Evolutionary conservation across 345 rosid species (phyloP).

Genomic region (Gossypium raimondii): DNA sequence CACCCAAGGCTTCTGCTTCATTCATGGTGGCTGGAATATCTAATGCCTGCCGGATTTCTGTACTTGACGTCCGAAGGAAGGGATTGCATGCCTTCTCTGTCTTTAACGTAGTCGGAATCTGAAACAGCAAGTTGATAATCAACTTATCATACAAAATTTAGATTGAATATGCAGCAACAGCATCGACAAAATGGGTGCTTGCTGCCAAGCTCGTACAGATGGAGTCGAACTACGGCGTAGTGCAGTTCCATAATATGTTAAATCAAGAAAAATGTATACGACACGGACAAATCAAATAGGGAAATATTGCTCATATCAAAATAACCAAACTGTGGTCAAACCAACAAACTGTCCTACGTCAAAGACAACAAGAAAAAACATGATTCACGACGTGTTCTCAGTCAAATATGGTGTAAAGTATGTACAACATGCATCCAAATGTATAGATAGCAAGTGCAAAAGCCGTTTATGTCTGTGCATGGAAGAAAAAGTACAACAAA

Average conservation of each 20-base stretch:
- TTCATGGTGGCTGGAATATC: slow-evolving; percentile 53
- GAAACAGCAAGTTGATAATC: neutral
- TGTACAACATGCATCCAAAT: neutral
- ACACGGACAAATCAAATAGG: neutral
- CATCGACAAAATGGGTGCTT: neutral
- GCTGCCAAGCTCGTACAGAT: neutral
- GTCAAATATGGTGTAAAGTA: neutral
- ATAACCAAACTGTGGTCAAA: neutral
- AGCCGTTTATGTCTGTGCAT: neutral
- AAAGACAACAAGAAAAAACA: neutral
- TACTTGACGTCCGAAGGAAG: slow-evolving; percentile 70
- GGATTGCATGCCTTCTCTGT: slow-evolving; percentile 88
- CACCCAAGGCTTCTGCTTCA: slow-evolving; percentile 67
- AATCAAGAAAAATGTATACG: neutral
- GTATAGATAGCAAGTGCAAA: neutral
- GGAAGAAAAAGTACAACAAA: neutral
- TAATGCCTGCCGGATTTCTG: slow-evolving; percentile 59
- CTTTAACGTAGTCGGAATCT: slow-evolving; percentile 83
- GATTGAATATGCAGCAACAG: neutral
- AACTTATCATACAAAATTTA: neutral
- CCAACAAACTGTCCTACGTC: neutral
- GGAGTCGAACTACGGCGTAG: neutral
- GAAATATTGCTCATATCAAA: neutral
- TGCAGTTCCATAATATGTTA: neutral
- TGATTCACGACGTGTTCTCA: neutral